Percentiles rank a stretch among this genome's conserved stretches.
Conservation (phyloP, 805 yeast genomes). For the Candida ficus region DNA sequence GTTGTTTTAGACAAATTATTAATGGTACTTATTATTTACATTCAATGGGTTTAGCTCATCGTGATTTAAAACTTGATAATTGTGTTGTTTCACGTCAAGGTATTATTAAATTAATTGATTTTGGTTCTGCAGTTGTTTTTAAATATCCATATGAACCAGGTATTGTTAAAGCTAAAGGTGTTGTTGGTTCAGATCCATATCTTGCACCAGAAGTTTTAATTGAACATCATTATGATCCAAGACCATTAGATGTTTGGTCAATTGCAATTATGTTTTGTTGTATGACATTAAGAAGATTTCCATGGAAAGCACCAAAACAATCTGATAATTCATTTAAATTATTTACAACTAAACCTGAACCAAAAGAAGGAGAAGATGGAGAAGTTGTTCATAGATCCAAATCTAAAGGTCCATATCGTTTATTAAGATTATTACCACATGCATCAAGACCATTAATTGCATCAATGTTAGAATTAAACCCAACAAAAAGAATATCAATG, state of each 20-base stretch:
- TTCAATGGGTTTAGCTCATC: slow-evolving; percentile 79
- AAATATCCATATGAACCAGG: slow-evolving; percentile 55
- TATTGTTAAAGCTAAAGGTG: slow-evolving; percentile 68
- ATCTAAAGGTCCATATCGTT: slow-evolving; percentile 63
- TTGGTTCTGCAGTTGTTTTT: slow-evolving; percentile 88
- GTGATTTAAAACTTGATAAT: slow-evolving; percentile 89
- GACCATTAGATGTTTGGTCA: slow-evolving; percentile 90
- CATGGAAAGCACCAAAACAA: slow-evolving; percentile 90
- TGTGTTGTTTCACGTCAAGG: slow-evolving; percentile 80
- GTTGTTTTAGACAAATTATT: slow-evolving; percentile 79
- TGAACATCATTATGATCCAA: slow-evolving; percentile 64
- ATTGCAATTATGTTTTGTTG: slow-evolving; percentile 89
- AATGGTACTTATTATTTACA: slow-evolving; percentile 76
- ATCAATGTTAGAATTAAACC: slow-evolving; percentile 60
- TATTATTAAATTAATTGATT: slow-evolving; percentile 81
- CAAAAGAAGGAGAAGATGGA: slow-evolving; percentile 10
- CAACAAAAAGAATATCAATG: slow-evolving; percentile 53
- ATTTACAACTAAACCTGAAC: slow-evolving; percentile 44
- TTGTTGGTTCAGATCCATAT: slow-evolving; percentile 95
- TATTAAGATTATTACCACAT: slow-evolving; percentile 66
- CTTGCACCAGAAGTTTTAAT: slow-evolving; percentile 86
- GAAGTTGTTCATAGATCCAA: slow-evolving; percentile 31
- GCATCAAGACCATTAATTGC: slow-evolving; percentile 57
- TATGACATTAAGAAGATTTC: slow-evolving; percentile 80
- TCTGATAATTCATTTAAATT: slow-evolving; percentile 71